Evolutionary conservation across 345 rosid genomes (phyloP).

Genomic region (Salix brachista): DNA sequence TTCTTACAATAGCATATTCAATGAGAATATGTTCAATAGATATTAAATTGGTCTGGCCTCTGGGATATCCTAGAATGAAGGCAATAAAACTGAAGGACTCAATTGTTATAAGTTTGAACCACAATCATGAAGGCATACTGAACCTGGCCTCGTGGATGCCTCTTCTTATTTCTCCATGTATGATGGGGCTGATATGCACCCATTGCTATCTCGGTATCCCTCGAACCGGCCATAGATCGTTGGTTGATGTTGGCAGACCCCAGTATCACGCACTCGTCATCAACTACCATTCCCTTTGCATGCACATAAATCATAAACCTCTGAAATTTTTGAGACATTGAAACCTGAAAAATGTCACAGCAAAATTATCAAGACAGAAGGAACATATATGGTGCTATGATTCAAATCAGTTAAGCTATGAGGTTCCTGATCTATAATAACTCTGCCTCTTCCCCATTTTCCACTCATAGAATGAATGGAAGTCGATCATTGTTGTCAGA

Average conservation of each 20-base stretch:
- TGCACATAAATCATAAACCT: slow-evolving; percentile 86
- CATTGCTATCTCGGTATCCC: slow-evolving; percentile 89
- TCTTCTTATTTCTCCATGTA: slow-evolving; percentile 50
- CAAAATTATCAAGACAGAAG: neutral
- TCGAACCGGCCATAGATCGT: slow-evolving; percentile 75
- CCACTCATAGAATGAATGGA: neutral
- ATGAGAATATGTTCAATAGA: neutral
- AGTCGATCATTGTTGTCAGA: neutral
- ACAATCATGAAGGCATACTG: neutral
- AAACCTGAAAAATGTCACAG: slow-evolving; percentile 39
- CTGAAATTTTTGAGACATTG: slow-evolving; percentile 45
- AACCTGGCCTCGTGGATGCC: slow-evolving; percentile 73
- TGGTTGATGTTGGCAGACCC: slow-evolving; percentile 92
- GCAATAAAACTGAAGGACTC: neutral
- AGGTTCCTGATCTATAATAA: neutral
- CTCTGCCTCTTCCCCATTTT: neutral
- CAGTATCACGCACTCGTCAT: slow-evolving; percentile 69
- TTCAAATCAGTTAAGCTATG: neutral
- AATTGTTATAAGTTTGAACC: neutral
- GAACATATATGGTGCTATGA: neutral
- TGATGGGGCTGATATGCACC: slow-evolving; percentile 71
- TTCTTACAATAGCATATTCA: neutral
- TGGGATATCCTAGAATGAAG: neutral
- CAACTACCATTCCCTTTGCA: slow-evolving; percentile 82
- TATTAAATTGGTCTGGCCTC: neutral